phyloP scores from a whole-genome alignment of 2,329 filamentous ascomycete species.

The Calonectria naviculata region DNA sequence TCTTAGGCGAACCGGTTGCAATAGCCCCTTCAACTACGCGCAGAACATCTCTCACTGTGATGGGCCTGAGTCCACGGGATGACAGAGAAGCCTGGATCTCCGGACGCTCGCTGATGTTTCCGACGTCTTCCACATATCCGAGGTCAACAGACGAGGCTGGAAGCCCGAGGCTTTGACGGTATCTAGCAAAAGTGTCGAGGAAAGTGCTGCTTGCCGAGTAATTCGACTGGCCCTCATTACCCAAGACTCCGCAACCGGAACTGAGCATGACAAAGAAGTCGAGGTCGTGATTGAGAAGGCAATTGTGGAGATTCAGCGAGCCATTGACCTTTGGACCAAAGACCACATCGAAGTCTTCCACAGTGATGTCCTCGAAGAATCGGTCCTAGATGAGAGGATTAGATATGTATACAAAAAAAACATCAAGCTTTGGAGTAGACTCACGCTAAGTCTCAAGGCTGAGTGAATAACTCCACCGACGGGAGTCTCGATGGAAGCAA shows the following conservation, averaged over 20 bases:
- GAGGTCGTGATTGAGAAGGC: conserved; percentile 30
- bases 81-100: conserved; percentile 33
- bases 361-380: conserved; percentile 29
- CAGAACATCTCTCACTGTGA: conserved; percentile 36
- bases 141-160: conserved; percentile 34
- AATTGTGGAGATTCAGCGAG: conserved; percentile 31
- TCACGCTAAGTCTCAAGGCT: conserved; percentile 35
- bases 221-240: conserved; percentile 35
- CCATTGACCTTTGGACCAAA: conserved; percentile 38
- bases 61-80: conserved; percentile 34
- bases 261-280: conserved; percentile 40
- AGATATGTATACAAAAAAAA: background rate
- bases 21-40: conserved; percentile 37
- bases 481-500: conserved; percentile 26
- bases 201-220: conserved; percentile 37
- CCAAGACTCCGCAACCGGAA: conserved; percentile 34
- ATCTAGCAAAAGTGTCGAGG: conserved; percentile 35
- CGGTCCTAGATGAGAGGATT: background rate
- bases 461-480: conserved; percentile 37
- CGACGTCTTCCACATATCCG: conserved; percentile 35
- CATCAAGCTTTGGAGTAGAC: conserved; percentile 13
- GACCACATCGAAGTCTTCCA: conserved; percentile 32
- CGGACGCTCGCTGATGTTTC: conserved; percentile 36
- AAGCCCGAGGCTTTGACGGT: conserved; percentile 33
- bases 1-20: conserved; percentile 29